Base-by-base conservation (phyloP, 1,139 yeast species). In the Geotrichum aggregatum region DNA sequence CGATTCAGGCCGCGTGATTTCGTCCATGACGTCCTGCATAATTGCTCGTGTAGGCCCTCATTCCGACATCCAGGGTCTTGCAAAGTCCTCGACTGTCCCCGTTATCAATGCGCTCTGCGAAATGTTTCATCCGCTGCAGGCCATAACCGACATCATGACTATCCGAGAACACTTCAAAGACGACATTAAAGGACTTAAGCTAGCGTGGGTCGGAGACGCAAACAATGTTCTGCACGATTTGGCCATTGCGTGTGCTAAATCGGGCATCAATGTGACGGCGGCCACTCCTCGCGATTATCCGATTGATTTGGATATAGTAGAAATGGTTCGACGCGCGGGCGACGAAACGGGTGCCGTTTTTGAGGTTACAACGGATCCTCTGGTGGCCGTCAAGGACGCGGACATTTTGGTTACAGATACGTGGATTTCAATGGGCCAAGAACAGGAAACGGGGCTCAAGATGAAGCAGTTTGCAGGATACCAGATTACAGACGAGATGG, bases 381-480 rank as follows among this genome's bases (percentile, higher is more conserved):
- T 72, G 16, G 73, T 66, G 16, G 96, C 98, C 0, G 80, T 88
- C 54, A 74, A 76, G 50, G 75, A 76, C 58, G 89, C 98, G 2
- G 80, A 91, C 65, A 75, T 92, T 38, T 69, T 92, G 21, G 98
- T 92, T 47, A 92, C 98, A n/a, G 98, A 92, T 63, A 92, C 98
- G 3, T 92, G 96, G 83, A 82, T 92, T 35, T 91, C 98, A 0
- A 92, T 92, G 98, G 98, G 98, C 55, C 92, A 92, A 73, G 98
- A 92, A 69, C 71, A 78, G 6, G 92, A 91, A 68, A 86, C 82
- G 61, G 75, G 68, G 44, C 74, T 76, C 55, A 87, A 91, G 59
- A 73, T 92, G 62, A 75, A 82, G 65, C 92, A 88, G 70, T 92
- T 92, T 67, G 77, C 75, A 6, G 96, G 95, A 1, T 92, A 83